Evolutionary conservation across 768 basidiomycete genomes (phyloP), one percentile per base, ranked within the genome.

Genomic region (Termitomyces sp.): DNA sequence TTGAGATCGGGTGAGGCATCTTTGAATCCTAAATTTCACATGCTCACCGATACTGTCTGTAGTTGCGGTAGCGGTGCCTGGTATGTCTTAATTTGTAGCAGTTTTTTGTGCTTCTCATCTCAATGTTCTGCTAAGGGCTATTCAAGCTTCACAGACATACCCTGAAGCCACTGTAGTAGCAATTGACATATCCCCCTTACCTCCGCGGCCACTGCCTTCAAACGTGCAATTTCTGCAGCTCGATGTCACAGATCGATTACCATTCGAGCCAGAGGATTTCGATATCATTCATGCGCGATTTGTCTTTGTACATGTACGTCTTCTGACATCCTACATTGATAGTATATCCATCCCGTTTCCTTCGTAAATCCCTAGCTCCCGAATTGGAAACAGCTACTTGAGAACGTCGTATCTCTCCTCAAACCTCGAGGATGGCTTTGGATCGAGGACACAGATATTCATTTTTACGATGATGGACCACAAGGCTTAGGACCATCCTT

Each of bases 391-490:
- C 31, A 34, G n/a, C 25, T 57, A 15, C 20, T 60, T 2, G 46
- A 49, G 50, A 47, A 59, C 5, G 37, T 60, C 3, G 29, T 52
- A 12, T 14, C 62, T 11, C 14, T 60, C 8, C 40, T 63, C 17
- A 63, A 53, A 50, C 55, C 59, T 46, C 36, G 46, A 32, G 59
- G 62, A 17, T 63, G 59, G 59, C 49, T 63, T 8, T 63, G 38
- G 53, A 47, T 63, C 4, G 59, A 63, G 31, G 62, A 63, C 8
- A 34, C 38, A 10, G 59, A 59, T n/a, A 10, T 47, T 1, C 5
- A 51, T 15, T 25, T 56, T 15, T 60, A 57, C 14, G 32, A 59
- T 12, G 49, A 63, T 36, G 46, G 45, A 20, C 51, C 51, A 11
- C 49, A 38, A 10, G 55, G 43, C 34, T 25, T 57, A 8, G 55